These are phyloP conservation scores for Xylariales sp. DNA, from an alignment of 2,329 filamentous ascomycete genomes.

Conservation along the genomic window DNA sequence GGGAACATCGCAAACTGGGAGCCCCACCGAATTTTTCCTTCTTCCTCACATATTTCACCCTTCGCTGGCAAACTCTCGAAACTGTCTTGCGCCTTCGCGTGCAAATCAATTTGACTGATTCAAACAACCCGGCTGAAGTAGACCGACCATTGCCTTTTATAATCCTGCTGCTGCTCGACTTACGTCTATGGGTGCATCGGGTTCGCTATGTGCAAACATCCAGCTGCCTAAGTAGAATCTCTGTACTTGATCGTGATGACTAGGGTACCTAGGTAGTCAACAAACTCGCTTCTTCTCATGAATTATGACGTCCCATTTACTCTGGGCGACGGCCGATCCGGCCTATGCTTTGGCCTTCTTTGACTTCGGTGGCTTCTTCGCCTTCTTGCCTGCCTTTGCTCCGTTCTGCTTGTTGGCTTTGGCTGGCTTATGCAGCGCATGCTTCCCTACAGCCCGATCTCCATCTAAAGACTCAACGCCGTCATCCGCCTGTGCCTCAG, in stretches of 20 bases:
- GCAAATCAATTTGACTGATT: constrained; percentile 35
- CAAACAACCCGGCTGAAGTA: constrained; percentile 47
- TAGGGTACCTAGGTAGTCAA: no score
- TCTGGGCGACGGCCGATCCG: no score
- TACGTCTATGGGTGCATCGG: constrained; percentile 42
- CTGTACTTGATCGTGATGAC: no score
- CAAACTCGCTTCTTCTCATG: no score
- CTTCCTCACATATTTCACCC: constrained; percentile 46
- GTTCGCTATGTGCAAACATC: constrained; percentile 62
- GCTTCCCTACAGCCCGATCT: no score
- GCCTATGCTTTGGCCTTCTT: constrained; percentile 36
- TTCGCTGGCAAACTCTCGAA: constrained; percentile 32
- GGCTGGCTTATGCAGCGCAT: constrained; percentile 21
- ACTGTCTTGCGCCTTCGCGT: constrained; percentile 30
- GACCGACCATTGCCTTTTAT: constrained; percentile 52
- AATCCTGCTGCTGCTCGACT: constrained; percentile 50
- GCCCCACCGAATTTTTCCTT: constrained; percentile 15
- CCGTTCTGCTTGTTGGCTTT: constrained; percentile 28
- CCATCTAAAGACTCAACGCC: constrained; percentile 17
- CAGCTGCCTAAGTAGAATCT: constrained; percentile 9
- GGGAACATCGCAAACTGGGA: constrained; percentile 3
- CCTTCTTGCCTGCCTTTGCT: constrained; percentile 20
- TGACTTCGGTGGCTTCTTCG: constrained; percentile 30
- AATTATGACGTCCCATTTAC: no score
- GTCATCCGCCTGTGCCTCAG: constrained; percentile 22